phyloP scores from a whole-genome alignment of 2,329 filamentous ascomycete genomes.

The Immersiporthe knoxdaviesiana region DNA sequence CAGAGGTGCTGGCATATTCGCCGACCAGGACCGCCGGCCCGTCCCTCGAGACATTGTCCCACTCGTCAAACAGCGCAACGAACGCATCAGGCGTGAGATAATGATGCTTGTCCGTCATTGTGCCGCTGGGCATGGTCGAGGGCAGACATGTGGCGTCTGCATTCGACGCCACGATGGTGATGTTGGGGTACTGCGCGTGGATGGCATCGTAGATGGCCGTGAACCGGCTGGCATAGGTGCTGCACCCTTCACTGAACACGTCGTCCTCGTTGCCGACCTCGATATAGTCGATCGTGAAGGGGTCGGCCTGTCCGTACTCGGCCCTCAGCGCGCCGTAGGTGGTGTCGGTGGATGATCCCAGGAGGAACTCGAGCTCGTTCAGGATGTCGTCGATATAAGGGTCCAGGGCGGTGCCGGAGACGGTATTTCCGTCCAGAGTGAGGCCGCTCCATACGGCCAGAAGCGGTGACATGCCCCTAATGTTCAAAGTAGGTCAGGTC shows the following conservation, averaged over 20 bases:
- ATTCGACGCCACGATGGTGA: conserved; percentile 32
- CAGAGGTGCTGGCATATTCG: conserved; percentile 8
- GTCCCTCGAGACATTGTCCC: conserved; percentile 30
- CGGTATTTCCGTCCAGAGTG: conserved; percentile 44
- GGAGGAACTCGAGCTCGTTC: conserved; percentile 56
- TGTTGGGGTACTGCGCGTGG: conserved; percentile 24
- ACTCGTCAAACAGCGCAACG: conserved; percentile 39
- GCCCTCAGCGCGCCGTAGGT: conserved; percentile 51
- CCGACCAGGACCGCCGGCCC: not conserved
- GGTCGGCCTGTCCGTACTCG: conserved; percentile 51
- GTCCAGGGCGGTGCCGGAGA: conserved; percentile 46
- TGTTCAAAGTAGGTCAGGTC: not conserved
- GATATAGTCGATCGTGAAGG: conserved; percentile 53
- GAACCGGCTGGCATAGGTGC: conserved; percentile 47
- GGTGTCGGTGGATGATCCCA: conserved; percentile 46
- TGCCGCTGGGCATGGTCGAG: conserved; percentile 36
- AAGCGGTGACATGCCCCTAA: conserved; percentile 27
- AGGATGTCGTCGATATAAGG: conserved; percentile 52
- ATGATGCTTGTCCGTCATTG: not conserved
- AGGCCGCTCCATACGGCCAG: conserved; percentile 54
- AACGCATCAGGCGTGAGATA: conserved; percentile 40
- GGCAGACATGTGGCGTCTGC: conserved; percentile 45
- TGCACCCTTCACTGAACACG: conserved; percentile 42
- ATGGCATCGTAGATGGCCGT: conserved; percentile 45
- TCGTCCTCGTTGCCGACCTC: conserved; percentile 60